Evolutionary conservation across 805 yeast species (phyloP).

Genomic region (Candida bentonensis): DNA sequence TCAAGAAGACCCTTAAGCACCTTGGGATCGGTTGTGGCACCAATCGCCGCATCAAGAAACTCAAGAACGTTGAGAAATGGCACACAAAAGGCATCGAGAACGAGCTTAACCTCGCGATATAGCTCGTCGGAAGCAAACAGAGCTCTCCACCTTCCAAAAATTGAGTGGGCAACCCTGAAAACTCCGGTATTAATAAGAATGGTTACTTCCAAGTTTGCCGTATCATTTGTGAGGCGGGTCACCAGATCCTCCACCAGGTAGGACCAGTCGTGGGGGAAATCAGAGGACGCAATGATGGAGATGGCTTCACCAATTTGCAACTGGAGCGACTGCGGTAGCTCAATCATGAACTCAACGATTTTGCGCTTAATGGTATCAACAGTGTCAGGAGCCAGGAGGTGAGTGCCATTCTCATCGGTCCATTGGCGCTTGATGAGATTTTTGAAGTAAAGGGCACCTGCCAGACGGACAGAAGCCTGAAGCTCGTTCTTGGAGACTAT

Average conservation of each 20-base stretch:
- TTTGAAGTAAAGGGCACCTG: constrained; percentile 84
- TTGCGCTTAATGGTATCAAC: constrained; percentile 57
- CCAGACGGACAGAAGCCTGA: constrained; percentile 50
- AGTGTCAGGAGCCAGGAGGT: constrained; percentile 47
- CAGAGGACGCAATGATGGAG: constrained; percentile 85
- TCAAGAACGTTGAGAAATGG: constrained; percentile 66
- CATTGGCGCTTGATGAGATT: constrained; percentile 73
- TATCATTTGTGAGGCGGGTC: constrained; percentile 48
- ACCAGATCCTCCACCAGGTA: constrained; percentile 47
- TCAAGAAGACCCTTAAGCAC: constrained; percentile 38
- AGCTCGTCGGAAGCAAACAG: constrained; percentile 81
- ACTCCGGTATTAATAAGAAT: constrained; percentile 72
- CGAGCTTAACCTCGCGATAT: constrained; percentile 75
- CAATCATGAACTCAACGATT: constrained; percentile 75
- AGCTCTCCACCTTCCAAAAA: constrained; percentile 95
- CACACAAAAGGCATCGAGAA: constrained; percentile 63
- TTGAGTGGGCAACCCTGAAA: constrained; percentile 83
- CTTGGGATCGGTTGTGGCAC: constrained; percentile 40
- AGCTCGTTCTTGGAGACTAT: constrained; percentile 53
- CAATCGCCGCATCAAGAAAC: background rate
- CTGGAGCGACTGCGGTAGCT: constrained; percentile 58
- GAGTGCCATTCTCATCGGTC: constrained; percentile 81
- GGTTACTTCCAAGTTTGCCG: constrained; percentile 5
- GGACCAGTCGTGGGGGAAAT: constrained; percentile 87
- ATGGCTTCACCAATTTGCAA: constrained; percentile 93